These are phyloP conservation scores for Alnus rubra DNA, from an alignment of 306 rosid species.

Conservation along the genomic window DNA sequence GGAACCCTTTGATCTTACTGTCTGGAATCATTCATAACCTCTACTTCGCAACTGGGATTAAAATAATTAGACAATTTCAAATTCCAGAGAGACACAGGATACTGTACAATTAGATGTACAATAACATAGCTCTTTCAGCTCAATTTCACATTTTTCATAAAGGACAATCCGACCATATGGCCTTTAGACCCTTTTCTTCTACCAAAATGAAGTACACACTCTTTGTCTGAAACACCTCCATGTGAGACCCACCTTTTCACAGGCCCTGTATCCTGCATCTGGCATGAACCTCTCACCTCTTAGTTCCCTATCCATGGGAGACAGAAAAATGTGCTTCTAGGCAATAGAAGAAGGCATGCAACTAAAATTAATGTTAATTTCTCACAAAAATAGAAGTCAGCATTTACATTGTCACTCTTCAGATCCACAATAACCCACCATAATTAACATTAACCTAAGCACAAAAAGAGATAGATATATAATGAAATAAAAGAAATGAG, in stretches of 20 bases:
- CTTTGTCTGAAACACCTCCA: conserved; percentile 32
- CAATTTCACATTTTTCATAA: neutral
- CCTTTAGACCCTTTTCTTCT: neutral
- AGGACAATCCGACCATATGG: too few species aligned
- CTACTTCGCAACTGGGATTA: neutral
- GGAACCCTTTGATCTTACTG: neutral
- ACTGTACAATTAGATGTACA: neutral
- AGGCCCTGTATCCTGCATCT: conserved; percentile 38
- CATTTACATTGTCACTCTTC: conserved; percentile 72
- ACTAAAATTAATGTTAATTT: conserved; percentile 22
- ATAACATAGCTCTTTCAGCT: neutral
- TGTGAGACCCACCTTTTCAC: conserved; percentile 49
- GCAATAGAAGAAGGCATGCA: conserved; percentile 24
- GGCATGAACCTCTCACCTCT: conserved; percentile 27
- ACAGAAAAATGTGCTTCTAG: conserved; percentile 23
- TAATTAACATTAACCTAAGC: conserved; percentile 51
- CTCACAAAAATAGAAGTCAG: conserved; percentile 61
- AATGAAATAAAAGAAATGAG: conserved; percentile 25
- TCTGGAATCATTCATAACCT: neutral
- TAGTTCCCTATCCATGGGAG: conserved; percentile 18
- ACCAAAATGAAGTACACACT: neutral
- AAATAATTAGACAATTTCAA: neutral
- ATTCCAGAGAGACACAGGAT: neutral
- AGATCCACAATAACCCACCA: conserved; percentile 62
- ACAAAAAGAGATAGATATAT: conserved; percentile 35